Percentiles rank a stretch among this genome's conserved stretches.
phyloP scores from a whole-genome alignment of 2,329 filamentous ascomycete genomes.

The Samsoniella hepiali region DNA sequence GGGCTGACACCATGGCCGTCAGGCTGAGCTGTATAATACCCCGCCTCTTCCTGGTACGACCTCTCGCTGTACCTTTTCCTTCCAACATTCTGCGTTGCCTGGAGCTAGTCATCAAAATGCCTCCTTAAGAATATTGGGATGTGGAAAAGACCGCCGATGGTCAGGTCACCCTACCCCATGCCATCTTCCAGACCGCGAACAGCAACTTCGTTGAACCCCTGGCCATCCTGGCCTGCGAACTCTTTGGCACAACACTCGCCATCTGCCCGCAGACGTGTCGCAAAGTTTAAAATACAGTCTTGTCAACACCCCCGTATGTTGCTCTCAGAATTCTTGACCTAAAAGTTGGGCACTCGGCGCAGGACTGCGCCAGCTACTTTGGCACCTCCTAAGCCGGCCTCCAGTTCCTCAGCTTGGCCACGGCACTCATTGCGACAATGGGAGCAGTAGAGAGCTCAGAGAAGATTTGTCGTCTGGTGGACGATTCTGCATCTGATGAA shows the following conservation, averaged over 20 bases:
- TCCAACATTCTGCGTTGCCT: too few species aligned
- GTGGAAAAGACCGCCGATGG: conserved; percentile 19
- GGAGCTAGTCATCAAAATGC: background rate
- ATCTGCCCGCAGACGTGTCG: conserved; percentile 23
- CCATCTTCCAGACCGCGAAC: too few species aligned
- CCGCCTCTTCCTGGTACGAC: background rate
- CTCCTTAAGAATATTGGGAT: conserved; percentile 13
- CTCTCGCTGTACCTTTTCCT: too few species aligned
- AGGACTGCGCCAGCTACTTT: background rate
- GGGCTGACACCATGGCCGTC: too few species aligned
- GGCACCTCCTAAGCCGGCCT: conserved; percentile 17
- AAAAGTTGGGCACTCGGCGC: background rate
- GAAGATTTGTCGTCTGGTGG: too few species aligned
- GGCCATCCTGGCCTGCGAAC: conserved; percentile 27
- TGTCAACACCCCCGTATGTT: conserved; percentile 17
- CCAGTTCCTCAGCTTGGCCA: conserved; percentile 21
- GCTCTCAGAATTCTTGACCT: background rate
- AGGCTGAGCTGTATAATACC: background rate
- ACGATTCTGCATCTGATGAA: too few species aligned
- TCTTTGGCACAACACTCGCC: conserved; percentile 26
- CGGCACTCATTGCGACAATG: conserved; percentile 19
- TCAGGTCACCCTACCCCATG: too few species aligned
- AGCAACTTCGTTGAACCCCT: too few species aligned
- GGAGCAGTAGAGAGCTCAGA: conserved; percentile 5
- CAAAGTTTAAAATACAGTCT: conserved; percentile 22